Evolutionary conservation across 73 alveolate species (phyloP), one percentile per base, ranked within the genome.

Genomic region (Durusdinium trenchii): DNA sequence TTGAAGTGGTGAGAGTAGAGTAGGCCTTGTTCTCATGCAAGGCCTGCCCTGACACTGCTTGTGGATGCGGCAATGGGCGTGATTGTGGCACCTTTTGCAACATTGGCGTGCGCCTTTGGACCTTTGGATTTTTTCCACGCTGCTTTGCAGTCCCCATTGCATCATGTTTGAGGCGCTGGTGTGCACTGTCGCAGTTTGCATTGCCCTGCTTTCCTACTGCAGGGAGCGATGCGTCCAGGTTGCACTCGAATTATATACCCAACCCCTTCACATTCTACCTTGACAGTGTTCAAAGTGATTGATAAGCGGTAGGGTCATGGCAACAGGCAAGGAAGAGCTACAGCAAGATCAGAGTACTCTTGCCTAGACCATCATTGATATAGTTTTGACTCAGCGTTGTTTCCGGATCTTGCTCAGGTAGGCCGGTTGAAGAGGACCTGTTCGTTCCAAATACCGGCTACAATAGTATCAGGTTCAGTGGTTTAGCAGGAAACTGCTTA

Each of bases 41-140:
- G 95, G 84, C 97, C 97, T 38, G 3, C 36, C 10, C 97, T 90
- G 30, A 90, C 97, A 9, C 40, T 90, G 47, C 79, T 90, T 10
- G 97, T 90, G 87, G 97, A 90, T 51, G 67, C 64, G 14, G 97
- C 97, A 28, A n/a, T 90, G 67, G 97, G 97, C 45, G 79, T 90
- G 52, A 75, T 90, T 32, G 45, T 67, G 16, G 97, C 97, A 47
- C 97, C 97, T 52, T 90, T 90, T 67, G 87, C 87, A 12, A 90
- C 86, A 1, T 46, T 54, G 73, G 95, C 43, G 47, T 18, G 75
- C 50, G 23, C 32, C 64, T 46, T 36, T 10, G 83, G 50, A 36
- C 30, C 50, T n/a, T 30, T 20, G 6, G 2, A 42, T 36, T 6
- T 42, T n/a, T 75, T 23, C 10, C 10, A 1, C 3, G 36, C 38